Evolutionary conservation across 2,329 filamentous ascomycete species (phyloP).

Genomic region (Aspergillus quadricinctus): DNA sequence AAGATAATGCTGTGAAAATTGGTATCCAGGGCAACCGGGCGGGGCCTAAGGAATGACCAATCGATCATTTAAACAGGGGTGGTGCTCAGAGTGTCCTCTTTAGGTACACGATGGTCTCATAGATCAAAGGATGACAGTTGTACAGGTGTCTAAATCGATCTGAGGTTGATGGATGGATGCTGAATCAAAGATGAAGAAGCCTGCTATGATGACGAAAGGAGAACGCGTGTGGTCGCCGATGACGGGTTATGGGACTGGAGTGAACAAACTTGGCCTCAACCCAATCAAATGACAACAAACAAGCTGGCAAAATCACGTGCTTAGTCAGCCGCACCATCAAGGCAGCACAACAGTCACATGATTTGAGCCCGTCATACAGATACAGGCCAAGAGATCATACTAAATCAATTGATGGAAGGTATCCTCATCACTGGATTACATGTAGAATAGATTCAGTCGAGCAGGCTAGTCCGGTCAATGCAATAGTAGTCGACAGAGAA

Average conservation of each 20-base stretch:
- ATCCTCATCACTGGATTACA: neutral
- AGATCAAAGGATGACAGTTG: neutral
- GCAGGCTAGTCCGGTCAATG: neutral
- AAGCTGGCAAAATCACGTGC: neutral
- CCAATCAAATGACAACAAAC: neutral
- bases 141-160: neutral
- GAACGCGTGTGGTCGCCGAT: neutral
- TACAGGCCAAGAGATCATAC: too few species aligned
- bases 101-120: neutral
- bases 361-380: neutral
- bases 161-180: neutral
- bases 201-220: neutral
- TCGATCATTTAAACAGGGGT: neutral
- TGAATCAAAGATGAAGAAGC: neutral
- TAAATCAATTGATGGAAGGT: neutral
- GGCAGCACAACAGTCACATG: neutral
- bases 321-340: neutral
- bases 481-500: conserved; percentile 10
- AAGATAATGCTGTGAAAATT: conserved; percentile 8
- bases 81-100: neutral
- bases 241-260: neutral
- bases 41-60: conserved; percentile 11
- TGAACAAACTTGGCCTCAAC: neutral
- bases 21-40: conserved; percentile 39
- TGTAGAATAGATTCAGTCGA: neutral